phyloP scores from a whole-genome alignment of 768 basidiomycete species.

The Mycena rebaudengoi region DNA sequence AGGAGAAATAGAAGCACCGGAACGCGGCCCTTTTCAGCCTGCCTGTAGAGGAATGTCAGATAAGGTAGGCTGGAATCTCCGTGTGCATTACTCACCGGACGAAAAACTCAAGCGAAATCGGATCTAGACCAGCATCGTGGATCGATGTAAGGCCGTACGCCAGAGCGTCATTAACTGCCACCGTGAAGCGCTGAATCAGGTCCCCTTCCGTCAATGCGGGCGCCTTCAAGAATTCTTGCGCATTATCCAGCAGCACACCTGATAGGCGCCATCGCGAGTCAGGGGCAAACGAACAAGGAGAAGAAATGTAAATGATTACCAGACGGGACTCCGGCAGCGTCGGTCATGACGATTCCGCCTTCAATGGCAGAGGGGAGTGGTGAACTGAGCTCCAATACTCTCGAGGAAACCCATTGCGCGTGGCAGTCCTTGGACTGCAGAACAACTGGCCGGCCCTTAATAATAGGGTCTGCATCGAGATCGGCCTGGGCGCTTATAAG shows the following conservation, averaged over 20 bases:
- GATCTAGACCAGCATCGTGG: conserved; percentile 77
- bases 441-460: conserved; percentile 75
- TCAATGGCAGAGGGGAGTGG: conserved; percentile 69
- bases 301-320: conserved; percentile 42
- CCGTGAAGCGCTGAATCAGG: conserved; percentile 61
- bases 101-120: conserved; percentile 67
- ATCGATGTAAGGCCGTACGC: conserved; percentile 84
- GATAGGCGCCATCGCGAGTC: no score
- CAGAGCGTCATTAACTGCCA: conserved; percentile 72
- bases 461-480: conserved; percentile 72
- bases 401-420: conserved; percentile 85
- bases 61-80: neutral
- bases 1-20: conserved; percentile 57
- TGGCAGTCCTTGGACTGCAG: conserved; percentile 85
- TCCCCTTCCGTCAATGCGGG: conserved; percentile 72
- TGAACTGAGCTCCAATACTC: conserved; percentile 69
- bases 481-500: conserved; percentile 60
- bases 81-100: conserved; percentile 56
- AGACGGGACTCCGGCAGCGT: conserved; percentile 59
- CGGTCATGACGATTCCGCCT: conserved; percentile 64
- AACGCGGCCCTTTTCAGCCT: conserved; percentile 70
- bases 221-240: conserved; percentile 75
- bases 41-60: conserved; percentile 47
- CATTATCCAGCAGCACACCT: conserved; percentile 89
- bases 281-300: no score